phyloP scores from a whole-genome alignment of 306 rosid genomes.

The Mimosa bimucronata region DNA sequence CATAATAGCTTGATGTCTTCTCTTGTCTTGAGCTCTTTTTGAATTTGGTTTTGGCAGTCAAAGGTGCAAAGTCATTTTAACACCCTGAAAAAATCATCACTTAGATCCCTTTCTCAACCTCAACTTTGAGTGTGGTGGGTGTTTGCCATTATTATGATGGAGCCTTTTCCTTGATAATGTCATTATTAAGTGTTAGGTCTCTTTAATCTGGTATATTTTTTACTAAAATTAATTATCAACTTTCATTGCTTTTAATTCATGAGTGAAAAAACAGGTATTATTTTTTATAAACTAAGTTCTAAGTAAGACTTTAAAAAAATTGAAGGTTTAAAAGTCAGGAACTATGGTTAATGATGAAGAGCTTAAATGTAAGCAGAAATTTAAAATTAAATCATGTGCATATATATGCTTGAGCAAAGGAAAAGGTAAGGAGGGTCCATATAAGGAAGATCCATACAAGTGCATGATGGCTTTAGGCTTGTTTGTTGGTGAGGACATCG shows the following conservation, averaged over 20 bases:
- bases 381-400: not conserved
- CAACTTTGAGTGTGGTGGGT: constrained; percentile 50
- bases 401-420: not conserved
- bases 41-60: constrained; percentile 16
- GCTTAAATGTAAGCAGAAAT: not conserved
- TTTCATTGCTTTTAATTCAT: not conserved
- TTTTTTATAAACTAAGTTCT: not conserved
- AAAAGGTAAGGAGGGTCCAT: too few species aligned
- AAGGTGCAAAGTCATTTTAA: constrained; percentile 44
- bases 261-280: not conserved
- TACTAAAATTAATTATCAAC: not conserved
- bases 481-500: not conserved
- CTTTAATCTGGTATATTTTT: not conserved
- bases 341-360: not conserved
- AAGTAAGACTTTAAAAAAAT: not conserved
- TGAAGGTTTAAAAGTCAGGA: not conserved
- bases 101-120: constrained; percentile 31
- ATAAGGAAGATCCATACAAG: not conserved
- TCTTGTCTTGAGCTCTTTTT: constrained; percentile 2
- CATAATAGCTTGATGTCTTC: constrained; percentile 42
- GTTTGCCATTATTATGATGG: constrained; percentile 39
- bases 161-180: constrained; percentile 37
- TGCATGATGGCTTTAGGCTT: not conserved
- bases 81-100: constrained; percentile 33
- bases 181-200: constrained; percentile 38